phyloP scores from a whole-genome alignment of 2,329 filamentous ascomycete species.

The Lojkania enalia region DNA sequence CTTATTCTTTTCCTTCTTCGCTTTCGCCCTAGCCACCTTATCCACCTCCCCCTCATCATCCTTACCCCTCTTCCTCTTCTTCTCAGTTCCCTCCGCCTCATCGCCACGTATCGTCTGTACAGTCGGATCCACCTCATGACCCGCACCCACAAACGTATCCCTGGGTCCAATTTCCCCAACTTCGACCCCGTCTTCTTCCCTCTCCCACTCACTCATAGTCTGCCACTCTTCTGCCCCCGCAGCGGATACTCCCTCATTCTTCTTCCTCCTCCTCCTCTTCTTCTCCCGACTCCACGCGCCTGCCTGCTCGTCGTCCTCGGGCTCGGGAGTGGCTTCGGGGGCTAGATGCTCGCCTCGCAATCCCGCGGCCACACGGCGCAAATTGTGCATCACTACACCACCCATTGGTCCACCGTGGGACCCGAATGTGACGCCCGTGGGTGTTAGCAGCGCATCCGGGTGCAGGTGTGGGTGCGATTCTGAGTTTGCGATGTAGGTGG shows the following conservation, averaged over 20 bases:
- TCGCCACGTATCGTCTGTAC: too few species aligned
- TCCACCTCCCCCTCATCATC: slow-evolving; percentile 49
- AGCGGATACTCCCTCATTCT: slow-evolving; percentile 6
- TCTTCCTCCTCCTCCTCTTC: slow-evolving; percentile 15
- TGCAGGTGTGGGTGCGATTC: slow-evolving; percentile 51
- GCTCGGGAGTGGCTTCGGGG: slow-evolving; percentile 48
- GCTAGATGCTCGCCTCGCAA: slow-evolving; percentile 56
- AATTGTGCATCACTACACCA: slow-evolving; percentile 56
- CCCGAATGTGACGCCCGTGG: slow-evolving; percentile 48
- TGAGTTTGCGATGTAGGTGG: slow-evolving; percentile 47
- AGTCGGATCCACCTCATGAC: slow-evolving; percentile 29
- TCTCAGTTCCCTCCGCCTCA: slow-evolving; percentile 16
- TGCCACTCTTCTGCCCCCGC: slow-evolving; percentile 40
- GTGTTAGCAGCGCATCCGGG: slow-evolving; percentile 51
- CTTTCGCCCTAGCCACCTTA: slow-evolving; percentile 65
- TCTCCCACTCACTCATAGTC: slow-evolving; percentile 50
- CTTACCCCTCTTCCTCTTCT: slow-evolving; percentile 34
- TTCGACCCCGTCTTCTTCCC: slow-evolving; percentile 44
- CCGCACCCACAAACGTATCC: slow-evolving; percentile 33
- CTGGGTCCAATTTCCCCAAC: slow-evolving; percentile 48
- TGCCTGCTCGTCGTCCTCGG: slow-evolving; percentile 30
- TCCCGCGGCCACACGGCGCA: slow-evolving; percentile 57
- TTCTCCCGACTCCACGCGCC: slow-evolving; percentile 15
- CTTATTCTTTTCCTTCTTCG: slow-evolving; percentile 42
- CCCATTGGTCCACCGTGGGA: slow-evolving; percentile 49